Evolutionary conservation across 495 filamentous ascomycete genomes (phyloP), one percentile per base, ranked within the genome.

Genomic region (Podospora pseudocomata): DNA sequence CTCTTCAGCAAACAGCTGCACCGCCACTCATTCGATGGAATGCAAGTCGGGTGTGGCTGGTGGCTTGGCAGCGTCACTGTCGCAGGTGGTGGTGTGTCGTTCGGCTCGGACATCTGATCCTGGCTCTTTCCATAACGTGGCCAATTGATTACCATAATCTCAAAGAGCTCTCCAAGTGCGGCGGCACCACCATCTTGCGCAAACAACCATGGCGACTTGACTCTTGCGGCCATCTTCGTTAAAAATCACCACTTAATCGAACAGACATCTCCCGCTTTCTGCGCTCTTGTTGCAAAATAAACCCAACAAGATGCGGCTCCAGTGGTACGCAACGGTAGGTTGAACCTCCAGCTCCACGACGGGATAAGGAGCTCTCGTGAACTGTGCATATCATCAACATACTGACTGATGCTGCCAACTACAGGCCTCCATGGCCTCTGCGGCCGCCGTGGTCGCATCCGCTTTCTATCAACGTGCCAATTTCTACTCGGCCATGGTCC

Each of bases 401-500:
- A 30, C 72, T 75, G 39, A 75, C 73, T 65, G 66, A 9, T 53
- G 18, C 9, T 60, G 30, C 60, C 13, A 32, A n/a, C 16, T 28
- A 26, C 30, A 76, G 75, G 68, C 64, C 66, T 74, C 74, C n/a
- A 65, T 69, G 53, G 72, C 67, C 60, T 70, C 74, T 32, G 75
- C 75, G 44, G 71, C 65, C 64, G 65, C 66, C 64, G 72, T 74
- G 16, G 67, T 98, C 67, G 79, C 96, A 61, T 93, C 92, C 73
- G 96, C 95, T 58, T 92, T 97, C 79, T 92, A 95, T 75, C 91
- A 98, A 79, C 87, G 95, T 70, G 86, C 95, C 65, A 99, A 99
- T 76, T 98, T 98, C 86, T 99, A 99, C 79, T 91, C 94, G 18
- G 93, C 94, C 64, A 93, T 92, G 77, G 96, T 99, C 34, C 97